A percentile compares a stretch with the other conserved stretches of the same genome.
Conservation (phyloP, 2,329 filamentous ascomycete genomes). For the Paraphoma sp. region DNA sequence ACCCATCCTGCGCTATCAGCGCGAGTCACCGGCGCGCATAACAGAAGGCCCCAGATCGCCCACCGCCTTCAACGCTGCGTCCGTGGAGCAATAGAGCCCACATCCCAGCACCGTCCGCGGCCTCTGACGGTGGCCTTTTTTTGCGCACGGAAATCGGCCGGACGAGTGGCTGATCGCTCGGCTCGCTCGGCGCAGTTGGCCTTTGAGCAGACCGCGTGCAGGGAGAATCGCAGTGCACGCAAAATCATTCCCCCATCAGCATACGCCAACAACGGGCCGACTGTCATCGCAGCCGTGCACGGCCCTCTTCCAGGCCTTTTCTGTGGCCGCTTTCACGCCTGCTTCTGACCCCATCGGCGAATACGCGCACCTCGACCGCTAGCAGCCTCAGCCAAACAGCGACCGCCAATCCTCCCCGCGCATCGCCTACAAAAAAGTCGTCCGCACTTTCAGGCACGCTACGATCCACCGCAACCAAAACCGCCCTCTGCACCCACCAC, state of each 20-base stretch:
- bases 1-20: neutral
- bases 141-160: conserved; percentile 31
- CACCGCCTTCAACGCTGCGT: conserved; percentile 10
- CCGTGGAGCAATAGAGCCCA: conserved; percentile 9
- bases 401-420: conserved; percentile 9
- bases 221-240: conserved; percentile 27
- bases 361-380: conserved; percentile 21
- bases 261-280: conserved; percentile 41
- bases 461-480: neutral
- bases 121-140: neutral
- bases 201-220: conserved; percentile 30
- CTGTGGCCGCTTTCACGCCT: conserved; percentile 23
- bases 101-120: conserved; percentile 6
- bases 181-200: conserved; percentile 43
- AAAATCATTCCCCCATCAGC: conserved; percentile 27
- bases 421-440: neutral
- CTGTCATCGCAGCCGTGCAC: conserved; percentile 15
- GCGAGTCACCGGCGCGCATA: conserved; percentile 26
- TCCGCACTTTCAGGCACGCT: neutral
- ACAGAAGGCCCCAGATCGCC: conserved; percentile 17
- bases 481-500: neutral
- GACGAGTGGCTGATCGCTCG: conserved; percentile 44
- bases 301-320: conserved; percentile 6
- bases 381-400: conserved; percentile 6
- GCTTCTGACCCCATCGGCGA: conserved; percentile 26